Evolutionary conservation across 345 rosid genomes (phyloP), one percentile per base, ranked within the genome.

Genomic region (Rubroshorea leprosula): DNA sequence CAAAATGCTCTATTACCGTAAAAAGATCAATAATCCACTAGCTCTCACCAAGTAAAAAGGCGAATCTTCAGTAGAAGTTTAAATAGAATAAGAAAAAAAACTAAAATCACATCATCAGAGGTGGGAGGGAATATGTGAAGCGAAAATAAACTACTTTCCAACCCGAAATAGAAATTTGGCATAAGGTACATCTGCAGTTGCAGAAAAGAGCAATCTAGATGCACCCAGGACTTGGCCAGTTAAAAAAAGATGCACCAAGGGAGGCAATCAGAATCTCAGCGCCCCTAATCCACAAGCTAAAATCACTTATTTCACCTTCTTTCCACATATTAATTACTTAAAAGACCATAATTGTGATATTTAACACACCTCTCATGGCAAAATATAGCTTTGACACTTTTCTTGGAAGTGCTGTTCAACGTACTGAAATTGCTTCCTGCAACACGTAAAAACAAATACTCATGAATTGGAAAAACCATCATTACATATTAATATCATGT

Each of bases 351-450:
- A 18, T 1, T 14, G 27, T 20, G 45, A 9, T 46, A 45, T 26
- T 60, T 44, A 45, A n/a, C 60, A 26, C 26, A 86, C 98, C 96
- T 83, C 97, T 81, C 88, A 85, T 81, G 19, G 94, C 88, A 58
- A 84, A 89, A 73, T 76, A 86, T 57, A 92, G 94, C 83, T 85
- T 86, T 26, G 86, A 76, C 61, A 72, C 71, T 80, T 71, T 89
- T 77, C 65, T 64, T 17, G 93, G 96, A 57, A 89, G 78, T n/a
- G 55, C 57, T 72, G 47, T 80, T 97, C 99, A 93, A 57, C 97
- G 86, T 45, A 82, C 80, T 17, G 90, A 64, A 67, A 82, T 63
- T 13, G 99, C 85, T 75, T 87, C 96, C 97, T 89, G 83, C 47
- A 60, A 24, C 13, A n/a, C n/a, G n/a, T 11, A 35, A 48, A 52